Evolutionary conservation across 768 basidiomycete genomes (phyloP).

Genomic region (Kwoniella sp.): DNA sequence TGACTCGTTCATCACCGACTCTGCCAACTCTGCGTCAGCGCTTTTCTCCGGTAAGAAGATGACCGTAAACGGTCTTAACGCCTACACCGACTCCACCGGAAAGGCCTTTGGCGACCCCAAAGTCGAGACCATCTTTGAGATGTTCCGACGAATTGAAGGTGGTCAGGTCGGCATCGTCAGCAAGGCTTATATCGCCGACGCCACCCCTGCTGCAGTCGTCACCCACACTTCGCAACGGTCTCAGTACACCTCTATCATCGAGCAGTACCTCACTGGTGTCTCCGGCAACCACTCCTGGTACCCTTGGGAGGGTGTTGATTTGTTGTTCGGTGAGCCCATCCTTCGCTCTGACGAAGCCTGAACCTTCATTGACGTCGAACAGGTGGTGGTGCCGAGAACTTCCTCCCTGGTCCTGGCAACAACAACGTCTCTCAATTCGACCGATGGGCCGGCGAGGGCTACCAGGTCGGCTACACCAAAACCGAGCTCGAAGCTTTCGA

Average conservation of each 20-base stretch:
- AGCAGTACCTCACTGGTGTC: conserved; percentile 54
- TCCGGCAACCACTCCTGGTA: conserved; percentile 55
- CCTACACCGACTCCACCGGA: conserved; percentile 52
- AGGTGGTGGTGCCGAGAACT: conserved; percentile 55
- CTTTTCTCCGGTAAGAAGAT: conserved; percentile 55
- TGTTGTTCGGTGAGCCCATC: conserved; percentile 41
- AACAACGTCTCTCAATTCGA: conserved; percentile 41
- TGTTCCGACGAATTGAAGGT: conserved; percentile 50
- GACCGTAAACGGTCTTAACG: conserved; percentile 57
- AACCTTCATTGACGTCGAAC: not conserved
- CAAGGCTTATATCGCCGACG: conserved; percentile 57
- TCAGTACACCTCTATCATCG: conserved; percentile 54
- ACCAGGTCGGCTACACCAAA: conserved; percentile 54
- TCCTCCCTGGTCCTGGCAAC: conserved; percentile 46
- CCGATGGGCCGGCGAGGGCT: conserved; percentile 49
- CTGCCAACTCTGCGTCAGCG: conserved; percentile 58
- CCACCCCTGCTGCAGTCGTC: conserved; percentile 55
- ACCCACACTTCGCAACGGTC: conserved; percentile 52
- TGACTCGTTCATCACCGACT: conserved; percentile 56
- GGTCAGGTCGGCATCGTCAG: conserved; percentile 57
- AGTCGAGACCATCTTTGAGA: conserved; percentile 56
- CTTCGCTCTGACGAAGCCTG: not conserved
- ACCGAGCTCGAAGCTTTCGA: conserved; percentile 49
- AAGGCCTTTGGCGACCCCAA: conserved; percentile 52
- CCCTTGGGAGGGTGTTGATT: conserved; percentile 49